Evolutionary conservation across 1,139 yeast species (phyloP).

Genomic region (Pichia sp.): DNA sequence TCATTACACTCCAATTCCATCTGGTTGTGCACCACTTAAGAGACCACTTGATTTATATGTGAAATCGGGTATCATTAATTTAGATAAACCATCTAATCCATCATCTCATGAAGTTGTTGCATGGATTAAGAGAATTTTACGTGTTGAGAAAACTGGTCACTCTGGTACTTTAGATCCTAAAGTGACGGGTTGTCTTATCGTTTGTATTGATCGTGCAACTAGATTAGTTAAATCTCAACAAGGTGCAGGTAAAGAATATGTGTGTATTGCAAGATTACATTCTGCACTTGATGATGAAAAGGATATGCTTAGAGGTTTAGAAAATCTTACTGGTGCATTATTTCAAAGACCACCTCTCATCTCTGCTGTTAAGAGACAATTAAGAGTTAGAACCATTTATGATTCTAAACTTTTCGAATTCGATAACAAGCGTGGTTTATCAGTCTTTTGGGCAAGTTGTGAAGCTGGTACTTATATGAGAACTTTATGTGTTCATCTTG

Average conservation of each 20-base stretch:
- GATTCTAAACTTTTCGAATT: conserved; percentile 94
- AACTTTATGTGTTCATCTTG: conserved; percentile 96
- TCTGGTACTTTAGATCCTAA: conserved; percentile 99
- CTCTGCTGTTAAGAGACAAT: conserved; percentile 97
- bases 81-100: conserved; percentile 97
- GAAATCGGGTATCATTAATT: conserved; percentile 91
- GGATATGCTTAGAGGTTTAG: conserved; percentile 81
- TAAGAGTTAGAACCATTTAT: conserved; percentile 96
- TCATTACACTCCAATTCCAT: conserved; percentile 94
- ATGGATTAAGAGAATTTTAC: conserved; percentile 93
- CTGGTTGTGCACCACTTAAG: conserved; percentile 91
- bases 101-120: conserved; percentile 99
- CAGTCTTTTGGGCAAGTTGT: conserved; percentile 99
- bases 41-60: conserved; percentile 88
- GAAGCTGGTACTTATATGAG: conserved; percentile 99
- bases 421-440: conserved; percentile 93
- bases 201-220: conserved; percentile 96
- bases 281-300: conserved; percentile 88
- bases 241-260: conserved; percentile 99
- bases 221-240: conserved; percentile 97
- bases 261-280: conserved; percentile 92
- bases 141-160: conserved; percentile 97
- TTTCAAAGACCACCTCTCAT: conserved; percentile 99
- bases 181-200: conserved; percentile 96
- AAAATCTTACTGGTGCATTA: conserved; percentile 94